Percentiles rank a stretch among this genome's conserved stretches.
phyloP scores from a whole-genome alignment of 805 yeast species.

The Priceomyces haplophilus region DNA sequence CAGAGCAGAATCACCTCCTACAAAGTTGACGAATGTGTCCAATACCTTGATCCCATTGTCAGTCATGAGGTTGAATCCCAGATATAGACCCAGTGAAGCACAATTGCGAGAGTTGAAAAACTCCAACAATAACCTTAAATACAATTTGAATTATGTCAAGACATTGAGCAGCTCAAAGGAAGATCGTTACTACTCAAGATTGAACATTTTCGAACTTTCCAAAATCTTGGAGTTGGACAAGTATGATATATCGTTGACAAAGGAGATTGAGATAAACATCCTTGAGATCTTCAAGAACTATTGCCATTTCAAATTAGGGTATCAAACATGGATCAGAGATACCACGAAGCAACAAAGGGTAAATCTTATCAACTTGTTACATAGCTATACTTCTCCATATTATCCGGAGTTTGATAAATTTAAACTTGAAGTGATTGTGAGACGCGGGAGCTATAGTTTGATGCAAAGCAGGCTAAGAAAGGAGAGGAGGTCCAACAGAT shows the following conservation, averaged over 20 bases:
- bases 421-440: slow-evolving; percentile 65
- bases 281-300: slow-evolving; percentile 51
- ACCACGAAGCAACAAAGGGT: slow-evolving; percentile 55
- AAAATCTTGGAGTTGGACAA: slow-evolving; percentile 47
- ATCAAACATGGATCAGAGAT: slow-evolving; percentile 82
- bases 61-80: slow-evolving; percentile 9
- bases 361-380: slow-evolving; percentile 46
- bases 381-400: slow-evolving; percentile 42
- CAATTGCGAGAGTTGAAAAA: slow-evolving; percentile 1
- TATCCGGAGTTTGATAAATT: slow-evolving; percentile 51
- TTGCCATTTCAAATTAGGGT: slow-evolving; percentile 71
- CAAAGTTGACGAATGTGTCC: neutral
- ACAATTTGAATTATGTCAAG: slow-evolving; percentile 6
- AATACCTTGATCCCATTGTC: slow-evolving; percentile 10
- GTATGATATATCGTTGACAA: slow-evolving; percentile 50
- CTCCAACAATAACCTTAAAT: neutral
- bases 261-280: slow-evolving; percentile 51
- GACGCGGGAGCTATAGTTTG: slow-evolving; percentile 76
- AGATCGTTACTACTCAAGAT: slow-evolving; percentile 38
- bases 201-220: slow-evolving; percentile 56
- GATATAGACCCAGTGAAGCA: slow-evolving; percentile 8
- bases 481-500: slow-evolving; percentile 32
- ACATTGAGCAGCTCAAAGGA: slow-evolving; percentile 8
- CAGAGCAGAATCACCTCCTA: neutral
- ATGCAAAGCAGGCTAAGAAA: slow-evolving; percentile 77